Conservation (phyloP, 805 yeast genomes). For the Torulaspora maleeae region DNA sequence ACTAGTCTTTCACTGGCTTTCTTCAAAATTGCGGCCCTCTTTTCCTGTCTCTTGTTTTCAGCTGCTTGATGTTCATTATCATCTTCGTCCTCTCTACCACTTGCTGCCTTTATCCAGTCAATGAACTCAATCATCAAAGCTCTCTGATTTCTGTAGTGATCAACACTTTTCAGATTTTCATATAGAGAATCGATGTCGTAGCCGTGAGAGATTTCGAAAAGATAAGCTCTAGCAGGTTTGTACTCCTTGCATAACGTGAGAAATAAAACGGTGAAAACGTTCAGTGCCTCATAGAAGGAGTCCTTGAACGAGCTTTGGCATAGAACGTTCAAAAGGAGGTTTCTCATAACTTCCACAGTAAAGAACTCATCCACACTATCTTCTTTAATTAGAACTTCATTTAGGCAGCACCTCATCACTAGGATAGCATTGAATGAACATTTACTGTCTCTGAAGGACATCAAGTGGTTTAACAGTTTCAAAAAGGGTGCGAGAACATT, state of each 20-base stretch:
- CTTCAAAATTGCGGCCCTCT: constrained; percentile 44
- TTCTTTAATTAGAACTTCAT: constrained; percentile 62
- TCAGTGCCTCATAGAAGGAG: constrained; percentile 88
- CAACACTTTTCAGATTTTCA: constrained; percentile 54
- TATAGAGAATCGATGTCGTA: constrained; percentile 63
- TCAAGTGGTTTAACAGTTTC: constrained; percentile 66
- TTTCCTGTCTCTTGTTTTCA: constrained; percentile 33
- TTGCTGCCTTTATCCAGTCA: constrained; percentile 50
- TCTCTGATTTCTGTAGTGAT: constrained; percentile 72
- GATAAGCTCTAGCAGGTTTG: constrained; percentile 59
- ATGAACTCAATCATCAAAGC: constrained; percentile 73
- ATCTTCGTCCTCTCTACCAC: constrained; percentile 38
- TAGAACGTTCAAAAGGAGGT: constrained; percentile 62
- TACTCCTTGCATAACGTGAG: constrained; percentile 67
- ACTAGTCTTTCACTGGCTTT: constrained; percentile 51
- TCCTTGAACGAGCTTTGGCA: constrained; percentile 75
- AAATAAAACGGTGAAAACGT: constrained; percentile 75
- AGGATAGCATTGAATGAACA: constrained; percentile 88
- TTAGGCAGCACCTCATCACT: constrained; percentile 68
- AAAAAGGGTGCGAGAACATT: constrained; percentile 73
- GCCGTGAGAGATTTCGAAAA: constrained; percentile 50
- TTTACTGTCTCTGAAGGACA: constrained; percentile 81
- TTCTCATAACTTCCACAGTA: constrained; percentile 53
- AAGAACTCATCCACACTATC: constrained; percentile 66
- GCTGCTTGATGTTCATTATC: constrained; percentile 34